Percentiles rank a stretch among this genome's conserved stretches.
phyloP scores from a whole-genome alignment of 192 early-diverging fungal genomes.

The Backusella tarrabulga region DNA sequence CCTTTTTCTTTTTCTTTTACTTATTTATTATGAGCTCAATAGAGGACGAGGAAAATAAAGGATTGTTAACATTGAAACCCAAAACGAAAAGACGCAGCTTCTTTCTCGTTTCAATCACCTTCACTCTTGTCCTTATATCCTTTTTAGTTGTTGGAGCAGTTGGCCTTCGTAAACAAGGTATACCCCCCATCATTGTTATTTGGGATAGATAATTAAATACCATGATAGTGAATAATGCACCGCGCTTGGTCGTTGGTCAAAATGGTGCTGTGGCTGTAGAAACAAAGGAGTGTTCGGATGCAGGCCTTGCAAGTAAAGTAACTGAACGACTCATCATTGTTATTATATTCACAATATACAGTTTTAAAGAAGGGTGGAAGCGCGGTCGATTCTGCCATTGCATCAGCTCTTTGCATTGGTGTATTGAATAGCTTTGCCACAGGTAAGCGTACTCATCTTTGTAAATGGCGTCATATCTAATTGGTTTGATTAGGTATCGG shows the following conservation, averaged over 20 bases:
- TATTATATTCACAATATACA: slow-evolving; percentile 6
- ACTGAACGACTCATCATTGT: neutral
- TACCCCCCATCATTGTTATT: neutral
- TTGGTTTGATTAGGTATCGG: slow-evolving; percentile 56
- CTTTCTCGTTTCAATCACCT: neutral
- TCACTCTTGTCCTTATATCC: neutral
- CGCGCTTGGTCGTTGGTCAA: slow-evolving; percentile 40
- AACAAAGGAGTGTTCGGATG: slow-evolving; percentile 63
- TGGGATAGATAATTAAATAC: neutral
- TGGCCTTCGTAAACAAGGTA: neutral
- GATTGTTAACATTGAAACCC: neutral
- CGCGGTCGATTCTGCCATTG: slow-evolving; percentile 88
- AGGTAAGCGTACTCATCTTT: slow-evolving; percentile 38
- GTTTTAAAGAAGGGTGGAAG: slow-evolving; percentile 83
- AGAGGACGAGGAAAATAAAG: neutral
- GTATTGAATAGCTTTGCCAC: slow-evolving; percentile 85
- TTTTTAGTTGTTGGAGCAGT: neutral
- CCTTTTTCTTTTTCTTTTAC: neutral
- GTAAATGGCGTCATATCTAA: slow-evolving; percentile 18
- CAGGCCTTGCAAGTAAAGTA: slow-evolving; percentile 58
- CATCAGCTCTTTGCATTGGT: slow-evolving; percentile 83
- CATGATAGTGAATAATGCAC: neutral
- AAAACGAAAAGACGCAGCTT: neutral
- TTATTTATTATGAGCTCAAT: neutral
- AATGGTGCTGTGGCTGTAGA: slow-evolving; percentile 72